Base-by-base conservation (phyloP, 2,329 filamentous ascomycete genomes). In the Dactylellina haptotyla region DNA sequence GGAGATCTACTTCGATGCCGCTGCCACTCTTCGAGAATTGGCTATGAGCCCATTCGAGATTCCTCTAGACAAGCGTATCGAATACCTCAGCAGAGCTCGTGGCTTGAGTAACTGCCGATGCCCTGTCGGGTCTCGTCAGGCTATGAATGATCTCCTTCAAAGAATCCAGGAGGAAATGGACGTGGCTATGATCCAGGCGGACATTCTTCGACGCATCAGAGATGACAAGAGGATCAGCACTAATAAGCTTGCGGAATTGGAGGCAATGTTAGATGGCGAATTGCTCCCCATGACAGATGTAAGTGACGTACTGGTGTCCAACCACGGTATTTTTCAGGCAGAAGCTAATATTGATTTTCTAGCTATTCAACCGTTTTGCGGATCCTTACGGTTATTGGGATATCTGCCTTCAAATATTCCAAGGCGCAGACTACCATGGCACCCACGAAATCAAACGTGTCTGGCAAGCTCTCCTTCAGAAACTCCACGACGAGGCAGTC, bases 301-400 rank as follows among this genome's bases (percentile, higher is more conserved):
- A 85, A 83, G 89, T 84, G 73, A 30, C 14, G 8, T 28, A n/a
- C n/a, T n/a, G n/a, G n/a, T 12, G 12, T 37, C 50, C 3, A 45
- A 30, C 20, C 28, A 23, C 9, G 16, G 12, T 18, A 14, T 16
- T 3, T 43, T 2, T 30, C 9, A 12, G 37, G 16, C 6, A 12
- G 26, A 48, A 48, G 75, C 75, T 80, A 75, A 79, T 75, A 69
- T 6, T 75, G 25, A 32, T 54, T 63, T 23, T 26, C 2, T 78
- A 96, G 88, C 87, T 99, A n/a, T 99, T 92, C 83, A 96, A 98
- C 80, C 84, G 88, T 75, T 99, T 93, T 78, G 92, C 93, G 63
- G 93, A 97, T 79, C 89, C 92, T 78, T 95, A 92, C 1, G 90
- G 88, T 54, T 99, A 99, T 84, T 94, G 93, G 82, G 95, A 98